Base-by-base conservation (phyloP, 2,329 filamentous ascomycete genomes). In the Furcasterigmium furcatum region DNA sequence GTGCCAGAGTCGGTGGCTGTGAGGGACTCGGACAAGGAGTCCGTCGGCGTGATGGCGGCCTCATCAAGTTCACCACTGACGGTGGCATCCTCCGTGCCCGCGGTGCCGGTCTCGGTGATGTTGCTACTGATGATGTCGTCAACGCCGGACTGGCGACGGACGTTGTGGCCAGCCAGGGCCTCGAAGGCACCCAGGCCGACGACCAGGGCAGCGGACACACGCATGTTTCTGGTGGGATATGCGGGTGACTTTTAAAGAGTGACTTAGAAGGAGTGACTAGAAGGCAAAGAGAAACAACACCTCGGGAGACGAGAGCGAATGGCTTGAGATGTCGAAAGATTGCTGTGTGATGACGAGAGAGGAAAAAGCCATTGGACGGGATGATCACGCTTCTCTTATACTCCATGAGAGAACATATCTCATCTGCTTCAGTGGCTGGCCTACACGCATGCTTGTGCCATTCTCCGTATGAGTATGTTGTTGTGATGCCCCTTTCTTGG, bases 321-420 rank as follows among this genome's bases (percentile, higher is more conserved):
- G 4, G 21, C 18, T 19, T 43, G 41, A 38, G 32, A 21, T 38
- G 41, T n/a, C 27, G 41, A 43, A 30, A 27, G 34, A 36, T 36
- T 36, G 34, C 13, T 43, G 41, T 43, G 41, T 43, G 41, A 43
- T 20, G 41, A 43, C 20, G 41, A 43, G 41, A 32, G 32, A 21
- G 25, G n/a, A 27, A 43, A 38, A 19, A 10, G 13, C 5, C 20
- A 14, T 16, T 38, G 32, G 30, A 16, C 21, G 30, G 41, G 41
- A 34, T 36, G 22, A 27, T 13, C 13, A 13, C 21, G 21, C 13
- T 16, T 43, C 19, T 43, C 41, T 43, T 43, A 43, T 43, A 43
- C 41, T 25, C 25, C 21, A n/a, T 25, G 7, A 18, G 9, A 16
- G 7, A 6, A 9, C 3, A 16, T 14, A n/a, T 22, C 20, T 27